Evolutionary conservation across 805 yeast species (phyloP), one percentile per base, ranked within the genome.

Genomic region (Ogataea paradorogensis): DNA sequence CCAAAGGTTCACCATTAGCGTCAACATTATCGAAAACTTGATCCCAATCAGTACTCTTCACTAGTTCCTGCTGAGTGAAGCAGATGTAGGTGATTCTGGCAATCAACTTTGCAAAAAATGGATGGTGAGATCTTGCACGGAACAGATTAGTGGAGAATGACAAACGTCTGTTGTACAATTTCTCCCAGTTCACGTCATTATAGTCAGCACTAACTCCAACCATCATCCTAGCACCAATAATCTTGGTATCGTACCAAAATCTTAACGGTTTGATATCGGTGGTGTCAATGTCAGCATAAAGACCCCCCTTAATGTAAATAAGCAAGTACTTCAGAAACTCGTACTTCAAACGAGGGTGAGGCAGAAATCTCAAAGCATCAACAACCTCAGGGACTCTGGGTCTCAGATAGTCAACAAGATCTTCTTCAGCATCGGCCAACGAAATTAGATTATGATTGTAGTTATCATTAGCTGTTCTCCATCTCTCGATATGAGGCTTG

Each of bases 231-330:
- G 43, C 42, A 10, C 46, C 39, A 9, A 40, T 40, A 8, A 52
- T 26, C 21, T 40, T 32, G 11, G 52, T 43, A 15, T 48, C 49
- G 29, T 47, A 46, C 58, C 66, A 62, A 40, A 33, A 51, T 45
- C 46, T 54, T 15, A 62, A 38, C 1, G 81, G 81, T 43, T 70
- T 77, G 37, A 73, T 65, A 18, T 79, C 72, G 43, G 62, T 65
- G 0, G 83, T 78, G 53, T 79, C 84, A 25, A 78, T 74, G 53
- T 79, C 84, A 3, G 82, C 72, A 51, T 79, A 79, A 9, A 75
- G 69, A n/a, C 84, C 84, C 33, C 84, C 84, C 32, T 62, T 58
- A 3, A 78, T 67, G 43, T 54, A 76, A 5, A 78, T 49, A 6
- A 76, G 64, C 43, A 77, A 58, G 52, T 78, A 79, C 38, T 80